Evolutionary conservation across 768 basidiomycete genomes (phyloP), one percentile per base, ranked within the genome.

Genomic region (Boletus coccyginus): DNA sequence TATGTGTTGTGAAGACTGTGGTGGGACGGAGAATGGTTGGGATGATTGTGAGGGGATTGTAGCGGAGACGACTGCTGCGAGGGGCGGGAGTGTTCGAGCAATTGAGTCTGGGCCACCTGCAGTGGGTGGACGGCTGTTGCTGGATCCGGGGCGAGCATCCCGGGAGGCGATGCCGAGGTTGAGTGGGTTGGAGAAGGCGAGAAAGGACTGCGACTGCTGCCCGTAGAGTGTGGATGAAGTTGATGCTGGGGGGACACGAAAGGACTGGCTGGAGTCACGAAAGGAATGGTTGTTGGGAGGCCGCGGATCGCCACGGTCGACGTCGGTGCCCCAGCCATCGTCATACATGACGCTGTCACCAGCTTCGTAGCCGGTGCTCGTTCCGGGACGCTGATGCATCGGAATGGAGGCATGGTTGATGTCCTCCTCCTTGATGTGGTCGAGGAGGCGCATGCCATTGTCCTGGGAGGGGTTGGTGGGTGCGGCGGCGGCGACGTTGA

Each of bases 211-310:
- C 77, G 73, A 74, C 67, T 76, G 78, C 67, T 67, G 75, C 52
- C 66, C 72, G 69, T 46, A 69, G 70, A 75, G 62, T 69, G 73
- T 53, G 70, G 78, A 62, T 64, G 74, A 27, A 66, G 74, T 60
- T 54, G 77, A 70, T 69, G 76, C 58, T 62, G 78, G 68, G 71
- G 81, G 78, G 80, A 72, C 78, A 85, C 84, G 87, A 87, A 87
- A 87, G 86, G 87, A 87, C 84, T 87, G 86, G 82, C 79, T 75
- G 81, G 84, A 77, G 78, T 83, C 83, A 81, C 83, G 86, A 86
- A 87, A 87, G 84, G 86, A 87, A 84, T 86, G 84, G 46, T 63
- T 76, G 65, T 69, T 75, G 66, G 68, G 63, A 59, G 73, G 73
- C 46, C 77, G 70, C 50, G 73, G 63, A 71, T 70, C 50, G 44